These are phyloP conservation scores for Coniophora puteana DNA, from an alignment of 1,284 basidiomycete species.

Conservation along the genomic window DNA sequence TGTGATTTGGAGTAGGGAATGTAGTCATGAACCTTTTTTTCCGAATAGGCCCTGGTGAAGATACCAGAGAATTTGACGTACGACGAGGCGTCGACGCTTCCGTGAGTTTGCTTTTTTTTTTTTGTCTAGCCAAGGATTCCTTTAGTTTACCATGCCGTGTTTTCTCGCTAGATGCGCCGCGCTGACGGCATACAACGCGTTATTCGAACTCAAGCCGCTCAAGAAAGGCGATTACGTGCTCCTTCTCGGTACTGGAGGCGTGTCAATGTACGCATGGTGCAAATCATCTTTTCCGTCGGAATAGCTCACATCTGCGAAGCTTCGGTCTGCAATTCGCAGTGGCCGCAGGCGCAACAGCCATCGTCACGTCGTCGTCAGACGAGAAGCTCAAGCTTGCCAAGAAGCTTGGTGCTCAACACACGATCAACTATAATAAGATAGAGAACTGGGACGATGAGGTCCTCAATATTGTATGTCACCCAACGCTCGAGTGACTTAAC, in stretches of 20 bases:
- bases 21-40: not conserved
- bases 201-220: conserved; percentile 36
- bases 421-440: conserved; percentile 52
- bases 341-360: conserved; percentile 50
- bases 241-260: conserved; percentile 51
- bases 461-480: conserved; percentile 26
- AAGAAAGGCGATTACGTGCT: conserved; percentile 44
- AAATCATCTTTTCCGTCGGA: not conserved
- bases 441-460: conserved; percentile 52
- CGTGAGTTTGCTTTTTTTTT: conserved; percentile 23
- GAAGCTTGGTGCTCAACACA: conserved; percentile 41
- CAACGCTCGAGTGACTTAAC: not conserved
- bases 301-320: conserved; percentile 17
- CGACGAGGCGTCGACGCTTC: conserved; percentile 43
- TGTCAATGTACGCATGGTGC: conserved; percentile 37
- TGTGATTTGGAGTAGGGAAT: too few species aligned
- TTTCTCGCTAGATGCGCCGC: conserved; percentile 34
- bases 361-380: conserved; percentile 55
- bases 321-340: conserved; percentile 49
- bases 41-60: conserved; percentile 32
- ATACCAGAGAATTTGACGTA: conserved; percentile 41
- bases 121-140: not conserved
- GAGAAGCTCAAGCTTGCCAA: conserved; percentile 47
- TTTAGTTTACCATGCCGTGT: not conserved
- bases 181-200: conserved; percentile 44